Evolutionary conservation across 495 filamentous ascomycete genomes (phyloP).

Genomic region (Neurospora discreta): DNA sequence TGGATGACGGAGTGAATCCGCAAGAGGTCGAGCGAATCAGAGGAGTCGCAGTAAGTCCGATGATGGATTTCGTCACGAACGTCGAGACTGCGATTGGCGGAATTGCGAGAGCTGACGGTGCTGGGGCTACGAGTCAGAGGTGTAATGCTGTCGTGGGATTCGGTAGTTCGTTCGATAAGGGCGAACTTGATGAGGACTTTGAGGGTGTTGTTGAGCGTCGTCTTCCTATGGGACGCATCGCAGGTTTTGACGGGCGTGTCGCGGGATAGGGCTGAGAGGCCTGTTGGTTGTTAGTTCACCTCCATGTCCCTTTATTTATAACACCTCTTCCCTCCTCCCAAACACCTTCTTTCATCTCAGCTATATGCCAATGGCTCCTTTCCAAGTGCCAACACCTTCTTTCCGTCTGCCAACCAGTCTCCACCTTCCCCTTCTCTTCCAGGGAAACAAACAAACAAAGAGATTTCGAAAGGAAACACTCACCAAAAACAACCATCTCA

Average conservation of each 20-base stretch:
- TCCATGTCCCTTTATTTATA: too few relatives aligned
- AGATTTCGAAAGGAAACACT: conserved; percentile 3
- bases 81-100: neutral
- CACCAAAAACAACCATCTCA: conserved; percentile 59
- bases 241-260: conserved; percentile 46
- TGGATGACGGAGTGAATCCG: conserved; percentile 72
- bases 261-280: conserved; percentile 42
- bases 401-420: too few relatives aligned
- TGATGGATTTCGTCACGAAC: neutral
- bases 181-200: conserved; percentile 58
- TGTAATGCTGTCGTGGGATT: conserved; percentile 28
- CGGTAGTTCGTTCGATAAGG: conserved; percentile 56
- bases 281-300: conserved; percentile 7
- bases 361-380: too few relatives aligned
- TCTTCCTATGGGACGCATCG: conserved; percentile 33
- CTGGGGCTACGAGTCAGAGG: conserved; percentile 4
- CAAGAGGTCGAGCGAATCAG: conserved; percentile 55
- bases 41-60: conserved; percentile 31
- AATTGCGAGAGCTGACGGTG: conserved; percentile 11
- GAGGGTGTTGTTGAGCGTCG: conserved; percentile 52
- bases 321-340: too few relatives aligned
- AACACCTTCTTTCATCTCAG: too few relatives aligned
- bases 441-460: neutral
- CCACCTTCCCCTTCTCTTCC: neutral
- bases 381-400: too few relatives aligned